Evolutionary conservation across 257 asterid species (phyloP), one percentile per base, ranked within the genome.

Genomic region (Echium plantagineum): DNA sequence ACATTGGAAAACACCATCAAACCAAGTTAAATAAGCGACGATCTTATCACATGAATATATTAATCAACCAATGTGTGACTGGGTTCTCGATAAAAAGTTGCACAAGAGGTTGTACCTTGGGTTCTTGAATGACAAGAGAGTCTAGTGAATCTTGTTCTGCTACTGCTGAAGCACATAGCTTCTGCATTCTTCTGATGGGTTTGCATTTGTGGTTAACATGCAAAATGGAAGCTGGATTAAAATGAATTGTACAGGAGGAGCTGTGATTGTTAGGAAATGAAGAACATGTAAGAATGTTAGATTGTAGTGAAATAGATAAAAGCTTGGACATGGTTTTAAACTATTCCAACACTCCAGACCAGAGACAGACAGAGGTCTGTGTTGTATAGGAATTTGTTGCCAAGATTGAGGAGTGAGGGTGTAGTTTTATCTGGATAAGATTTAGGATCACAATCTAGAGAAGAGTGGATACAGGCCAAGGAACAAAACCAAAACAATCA

Each of bases 221-320:
- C 53, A 62, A 53, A 53, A 6, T 28, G 5, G 61, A 64, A 31
- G 64, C 32, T 57, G 63, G 59, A 56, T 31, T 72, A 57, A 66
- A 75, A 20, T 77, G 69, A 24, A 70, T 32, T 20, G 64, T 61
- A 19, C 42, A 49, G 15, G 69, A 49, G 15, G 69, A 66, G 60
- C 73, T 81, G 58, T 73, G 82, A 17, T 52, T 0, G 78, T 70
- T 63, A 72, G 65, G 52, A 65, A 80, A 74, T 48, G 85, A 64
- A 15, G 83, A 72, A 35, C 62, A 61, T 24, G 78, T 65, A 9
- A 83, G 60, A 47, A 60, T 66, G 58, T 72, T 59, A 53, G 82
- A 60, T 42, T 76, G 84, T 61, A 82, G 46, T 46, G 85, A 42
- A 70, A 79, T 72, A 61, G 84, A 63, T 58, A 76, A 64, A 84